These are phyloP conservation scores for Claviceps capensis DNA, from an alignment of 2,329 filamentous ascomycete genomes.

Conservation along the genomic window DNA sequence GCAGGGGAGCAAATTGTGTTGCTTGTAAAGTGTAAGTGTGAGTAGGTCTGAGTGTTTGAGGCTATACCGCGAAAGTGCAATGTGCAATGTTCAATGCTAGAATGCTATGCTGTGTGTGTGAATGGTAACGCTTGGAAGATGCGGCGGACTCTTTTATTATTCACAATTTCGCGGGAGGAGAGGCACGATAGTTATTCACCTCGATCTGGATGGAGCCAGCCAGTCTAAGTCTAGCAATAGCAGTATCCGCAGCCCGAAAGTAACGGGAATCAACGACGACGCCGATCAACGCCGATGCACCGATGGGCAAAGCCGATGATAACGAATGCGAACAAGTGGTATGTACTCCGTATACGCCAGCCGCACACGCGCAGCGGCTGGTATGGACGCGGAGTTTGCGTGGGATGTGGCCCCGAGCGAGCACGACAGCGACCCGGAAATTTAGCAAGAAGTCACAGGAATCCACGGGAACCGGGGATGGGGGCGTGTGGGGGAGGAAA, in stretches of 20 bases:
- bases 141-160: too few relatives aligned
- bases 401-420: conserved; percentile 18
- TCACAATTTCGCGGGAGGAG: neutral
- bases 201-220: conserved; percentile 7
- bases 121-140: too few relatives aligned
- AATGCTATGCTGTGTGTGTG: too few relatives aligned
- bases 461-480: neutral
- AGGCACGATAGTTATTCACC: conserved; percentile 4
- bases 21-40: neutral
- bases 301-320: conserved; percentile 7
- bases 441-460: neutral
- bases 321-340: neutral
- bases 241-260: neutral
- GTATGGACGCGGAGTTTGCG: conserved; percentile 16
- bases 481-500: conserved; percentile 8
- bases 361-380: too few relatives aligned
- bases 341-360: too few relatives aligned
- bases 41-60: neutral
- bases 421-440: conserved; percentile 6
- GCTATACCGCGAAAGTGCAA: neutral
- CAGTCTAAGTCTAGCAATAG: neutral
- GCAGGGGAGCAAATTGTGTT: too few relatives aligned
- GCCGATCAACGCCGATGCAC: conserved; percentile 8
- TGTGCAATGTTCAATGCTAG: too few relatives aligned
- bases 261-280: conserved; percentile 7